These are phyloP conservation scores for Protoeuglena noctilucae DNA, from an alignment of 139 green algal genomes.

Conservation along the genomic window DNA sequence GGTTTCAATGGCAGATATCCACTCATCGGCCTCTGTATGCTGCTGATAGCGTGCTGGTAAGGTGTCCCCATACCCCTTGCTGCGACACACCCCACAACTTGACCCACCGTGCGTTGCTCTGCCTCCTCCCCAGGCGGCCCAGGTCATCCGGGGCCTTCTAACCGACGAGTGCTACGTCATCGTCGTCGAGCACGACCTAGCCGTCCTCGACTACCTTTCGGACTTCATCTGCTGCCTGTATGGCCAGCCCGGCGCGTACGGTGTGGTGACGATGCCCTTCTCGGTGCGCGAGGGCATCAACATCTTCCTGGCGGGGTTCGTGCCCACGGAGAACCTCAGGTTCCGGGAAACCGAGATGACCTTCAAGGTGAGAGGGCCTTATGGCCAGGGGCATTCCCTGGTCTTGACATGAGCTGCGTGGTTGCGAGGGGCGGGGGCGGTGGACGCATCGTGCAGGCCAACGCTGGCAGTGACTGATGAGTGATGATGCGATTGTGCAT, in stretches of 20 bases:
- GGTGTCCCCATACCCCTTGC: too few relatives aligned
- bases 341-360: constrained; percentile 92
- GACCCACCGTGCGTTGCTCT: too few relatives aligned
- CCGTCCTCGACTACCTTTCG: constrained; percentile 97
- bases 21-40: too few relatives aligned
- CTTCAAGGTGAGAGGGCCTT: constrained; percentile 61
- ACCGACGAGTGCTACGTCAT: constrained; percentile 77
- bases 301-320: constrained; percentile 87
- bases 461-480: too few relatives aligned
- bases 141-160: constrained; percentile 72
- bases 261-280: constrained; percentile 97
- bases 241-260: constrained; percentile 92
- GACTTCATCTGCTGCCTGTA: constrained; percentile 99
- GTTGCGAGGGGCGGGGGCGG: too few relatives aligned
- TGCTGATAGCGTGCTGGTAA: too few relatives aligned
- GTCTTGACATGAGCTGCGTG: constrained; percentile 1
- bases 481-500: too few relatives aligned
- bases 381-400: not conserved
- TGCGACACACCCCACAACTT: too few relatives aligned
- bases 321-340: constrained; percentile 96
- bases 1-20: too few relatives aligned
- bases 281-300: constrained; percentile 72
- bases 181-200: constrained; percentile 90
- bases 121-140: too few relatives aligned
- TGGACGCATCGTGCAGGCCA: too few relatives aligned